Base-by-base conservation (phyloP, 2,329 filamentous ascomycete species). In the Cadophora sp. region DNA sequence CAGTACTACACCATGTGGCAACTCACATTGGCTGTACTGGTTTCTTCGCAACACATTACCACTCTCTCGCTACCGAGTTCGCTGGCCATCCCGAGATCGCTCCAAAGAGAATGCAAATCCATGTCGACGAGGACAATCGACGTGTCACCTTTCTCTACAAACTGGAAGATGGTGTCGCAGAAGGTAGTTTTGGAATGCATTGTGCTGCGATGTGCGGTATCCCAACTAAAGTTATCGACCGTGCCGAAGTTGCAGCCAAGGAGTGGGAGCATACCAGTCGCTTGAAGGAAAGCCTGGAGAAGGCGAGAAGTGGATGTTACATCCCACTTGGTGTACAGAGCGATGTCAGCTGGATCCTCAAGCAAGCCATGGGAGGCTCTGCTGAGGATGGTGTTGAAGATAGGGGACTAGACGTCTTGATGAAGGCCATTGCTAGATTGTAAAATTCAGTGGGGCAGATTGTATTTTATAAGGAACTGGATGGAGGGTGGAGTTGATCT, bases 171-270 rank as follows among this genome's bases (percentile, higher is more conserved):
- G 96, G 96, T 1, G 93, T 98, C 11, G 96, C 96, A 0, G 94
- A 98, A 79, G 96, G 96, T 19, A 97, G 93, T 76, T 99, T 98
- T 77, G 96, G 96, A 75, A 99, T 99, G 96, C 96, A 99, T 79
- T 99, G 96, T 78, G 96, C 96, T 0, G 91, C 93, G 69, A 99
- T 99, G 96, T 99, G 96, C 75, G 96, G 96, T 0, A 98, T 99
- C 71, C 89, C 93, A 0, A 83, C 84, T 55, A 90, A 90, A 65
- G 89, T 99, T 19, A 93, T 99, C 70, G 90, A 94, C 77, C 84
- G 91, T 26, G 96, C 96, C 0, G 96, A 99, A 80, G 87, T 90
- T 26, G 96, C 96, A 6, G 96, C 96, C 1, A 89, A 86, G 73
- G 92, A 94, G 76, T 98, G 96, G 94, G 96, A 99, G 81, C 94